A percentile compares a stretch with the other conserved stretches of the same genome.
phyloP scores from a whole-genome alignment of 345 rosid genomes.

The Psidium friedrichsthalianum region DNA sequence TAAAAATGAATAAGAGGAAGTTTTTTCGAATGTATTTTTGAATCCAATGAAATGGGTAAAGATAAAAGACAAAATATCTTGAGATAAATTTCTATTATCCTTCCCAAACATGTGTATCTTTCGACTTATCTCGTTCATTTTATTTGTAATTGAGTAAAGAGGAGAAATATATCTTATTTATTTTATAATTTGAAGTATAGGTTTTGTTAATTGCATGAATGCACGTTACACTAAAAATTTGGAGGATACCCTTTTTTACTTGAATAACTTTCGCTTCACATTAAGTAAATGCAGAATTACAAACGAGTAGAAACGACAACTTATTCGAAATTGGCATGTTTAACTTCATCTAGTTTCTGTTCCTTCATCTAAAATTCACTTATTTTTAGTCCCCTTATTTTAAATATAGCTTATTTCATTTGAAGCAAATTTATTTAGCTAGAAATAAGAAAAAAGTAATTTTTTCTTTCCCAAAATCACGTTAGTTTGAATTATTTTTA shows the following conservation, averaged over 20 bases:
- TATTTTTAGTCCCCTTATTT: background rate
- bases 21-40: background rate
- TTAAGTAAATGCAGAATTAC: background rate
- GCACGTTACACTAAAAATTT: background rate
- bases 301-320: rapidly evolving
- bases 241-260: background rate
- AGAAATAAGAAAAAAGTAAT: background rate
- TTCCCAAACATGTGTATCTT: background rate
- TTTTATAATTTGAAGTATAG: background rate
- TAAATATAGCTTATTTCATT: background rate
- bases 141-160: background rate
- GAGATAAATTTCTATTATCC: background rate
- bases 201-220: background rate
- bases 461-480: background rate
- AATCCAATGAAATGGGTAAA: background rate
- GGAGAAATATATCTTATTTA: background rate
- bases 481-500: background rate
- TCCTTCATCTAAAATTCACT: background rate
- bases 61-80: background rate
- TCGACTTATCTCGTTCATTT: background rate
- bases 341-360: background rate
- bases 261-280: background rate
- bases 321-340: background rate
- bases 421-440: background rate
- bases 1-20: background rate